Conservation (phyloP, 2,329 filamentous ascomycete species). For the Fusarium sp. region DNA sequence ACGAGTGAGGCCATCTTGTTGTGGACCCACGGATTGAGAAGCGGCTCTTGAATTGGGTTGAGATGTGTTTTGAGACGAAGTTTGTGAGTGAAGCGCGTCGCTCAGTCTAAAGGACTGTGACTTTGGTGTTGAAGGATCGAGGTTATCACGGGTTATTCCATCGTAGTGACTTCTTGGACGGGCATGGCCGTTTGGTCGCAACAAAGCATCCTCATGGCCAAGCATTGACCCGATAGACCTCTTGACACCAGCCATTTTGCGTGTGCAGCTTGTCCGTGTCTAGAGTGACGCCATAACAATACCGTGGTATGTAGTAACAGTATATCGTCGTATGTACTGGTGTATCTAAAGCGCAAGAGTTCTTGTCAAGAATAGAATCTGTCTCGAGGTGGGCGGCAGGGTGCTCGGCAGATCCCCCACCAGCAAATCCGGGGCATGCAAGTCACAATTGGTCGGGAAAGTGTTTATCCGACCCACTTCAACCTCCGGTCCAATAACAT, state of each 20-base stretch:
- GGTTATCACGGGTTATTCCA: slow-evolving; percentile 28
- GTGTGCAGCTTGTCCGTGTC: slow-evolving; percentile 34
- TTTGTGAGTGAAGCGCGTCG: slow-evolving; percentile 15
- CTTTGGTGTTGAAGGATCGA: slow-evolving; percentile 32
- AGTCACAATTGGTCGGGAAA: slow-evolving; percentile 40
- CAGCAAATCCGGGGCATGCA: slow-evolving; percentile 11
- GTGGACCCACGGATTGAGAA: slow-evolving; percentile 27
- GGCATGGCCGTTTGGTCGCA: slow-evolving; percentile 30
- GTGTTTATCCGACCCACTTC: slow-evolving; percentile 40
- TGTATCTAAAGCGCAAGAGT: background rate
- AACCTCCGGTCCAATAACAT: slow-evolving; percentile 26
- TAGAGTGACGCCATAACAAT: slow-evolving; percentile 32
- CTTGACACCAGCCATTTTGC: slow-evolving; percentile 54
- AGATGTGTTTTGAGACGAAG: slow-evolving; percentile 14
- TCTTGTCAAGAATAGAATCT: slow-evolving; percentile 17
- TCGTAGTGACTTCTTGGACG: slow-evolving; percentile 24
- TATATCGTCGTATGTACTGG: no score
- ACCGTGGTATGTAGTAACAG: background rate
- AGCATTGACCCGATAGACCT: slow-evolving; percentile 52
- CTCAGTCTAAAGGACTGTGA: slow-evolving; percentile 17
- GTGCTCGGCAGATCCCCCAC: slow-evolving; percentile 33
- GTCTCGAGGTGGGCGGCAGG: slow-evolving; percentile 15
- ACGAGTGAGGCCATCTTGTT: slow-evolving; percentile 41
- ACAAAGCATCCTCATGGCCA: slow-evolving; percentile 43
- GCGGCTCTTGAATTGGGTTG: slow-evolving; percentile 20